phyloP scores from a whole-genome alignment of 2,329 filamentous ascomycete species.

The Cadophora luteo-olivacea region DNA sequence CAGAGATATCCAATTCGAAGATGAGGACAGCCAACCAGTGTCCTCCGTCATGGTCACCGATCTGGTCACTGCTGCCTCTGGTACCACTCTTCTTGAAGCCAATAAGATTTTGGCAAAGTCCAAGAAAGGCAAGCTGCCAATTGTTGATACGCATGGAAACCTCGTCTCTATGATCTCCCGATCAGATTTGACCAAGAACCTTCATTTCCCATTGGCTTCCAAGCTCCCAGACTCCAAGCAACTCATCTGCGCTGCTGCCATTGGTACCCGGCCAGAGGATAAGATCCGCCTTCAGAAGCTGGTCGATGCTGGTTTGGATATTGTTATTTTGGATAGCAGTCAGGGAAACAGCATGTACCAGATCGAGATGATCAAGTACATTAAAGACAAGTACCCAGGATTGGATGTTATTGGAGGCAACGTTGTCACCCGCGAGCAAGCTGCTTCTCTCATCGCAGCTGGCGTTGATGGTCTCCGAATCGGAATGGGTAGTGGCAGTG shows the following conservation, averaged over 20 bases:
- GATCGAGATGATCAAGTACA: slow-evolving; percentile 96
- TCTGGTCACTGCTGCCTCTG: slow-evolving; percentile 83
- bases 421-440: slow-evolving; percentile 97
- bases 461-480: slow-evolving; percentile 97
- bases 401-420: slow-evolving; percentile 98
- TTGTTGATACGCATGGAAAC: slow-evolving; percentile 83
- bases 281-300: slow-evolving; percentile 85
- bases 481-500: slow-evolving; percentile 97
- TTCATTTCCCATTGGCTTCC: slow-evolving; percentile 94
- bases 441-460: slow-evolving; percentile 87
- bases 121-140: slow-evolving; percentile 98
- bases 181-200: slow-evolving; percentile 98
- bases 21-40: slow-evolving; percentile 73
- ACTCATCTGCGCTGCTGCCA: slow-evolving; percentile 91
- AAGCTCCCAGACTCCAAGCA: slow-evolving; percentile 98
- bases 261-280: slow-evolving; percentile 94
- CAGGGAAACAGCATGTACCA: slow-evolving; percentile 99
- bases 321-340: slow-evolving; percentile 93
- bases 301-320: slow-evolving; percentile 92
- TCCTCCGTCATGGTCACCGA: slow-evolving; percentile 95
- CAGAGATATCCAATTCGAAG: slow-evolving; percentile 97
- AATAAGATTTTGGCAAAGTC: slow-evolving; percentile 93
- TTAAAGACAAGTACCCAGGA: slow-evolving; percentile 84
- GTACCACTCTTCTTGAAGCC: slow-evolving; percentile 84
- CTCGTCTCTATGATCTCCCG: slow-evolving; percentile 91